Evolutionary conservation across 306 rosid species (phyloP).

Genomic region (Rosa rugosa): DNA sequence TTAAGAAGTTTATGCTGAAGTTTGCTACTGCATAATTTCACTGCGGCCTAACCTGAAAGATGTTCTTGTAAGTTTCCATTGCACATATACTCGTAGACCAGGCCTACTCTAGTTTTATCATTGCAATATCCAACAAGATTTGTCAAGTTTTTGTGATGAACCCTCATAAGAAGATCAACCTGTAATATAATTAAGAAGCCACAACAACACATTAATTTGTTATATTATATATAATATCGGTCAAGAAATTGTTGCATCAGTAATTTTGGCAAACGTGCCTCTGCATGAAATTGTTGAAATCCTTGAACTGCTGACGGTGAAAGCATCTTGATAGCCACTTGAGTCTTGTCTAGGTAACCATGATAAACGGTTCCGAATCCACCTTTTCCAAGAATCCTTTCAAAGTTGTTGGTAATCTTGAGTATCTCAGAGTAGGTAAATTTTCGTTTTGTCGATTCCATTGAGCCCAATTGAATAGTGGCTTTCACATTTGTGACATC

Average conservation of each 20-base stretch:
- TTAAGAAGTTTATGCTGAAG: not conserved
- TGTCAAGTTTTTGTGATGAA: slow-evolving; percentile 42
- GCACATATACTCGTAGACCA: slow-evolving; percentile 38
- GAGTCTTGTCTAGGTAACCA: slow-evolving; percentile 37
- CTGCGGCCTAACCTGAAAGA: slow-evolving; percentile 26
- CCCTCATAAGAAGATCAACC: slow-evolving; percentile 30
- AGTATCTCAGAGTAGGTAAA: slow-evolving; percentile 40
- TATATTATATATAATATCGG: not conserved
- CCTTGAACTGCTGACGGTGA: slow-evolving; percentile 41
- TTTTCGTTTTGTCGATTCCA: slow-evolving; percentile 32
- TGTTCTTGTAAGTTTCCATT: slow-evolving; percentile 25
- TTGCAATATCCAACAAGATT: slow-evolving; percentile 32
- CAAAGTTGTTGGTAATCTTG: slow-evolving; percentile 42
- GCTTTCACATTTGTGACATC: not conserved
- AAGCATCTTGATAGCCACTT: slow-evolving; percentile 52
- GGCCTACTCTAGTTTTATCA: slow-evolving; percentile 14
- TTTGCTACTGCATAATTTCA: not conserved
- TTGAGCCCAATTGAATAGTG: not conserved
- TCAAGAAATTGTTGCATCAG: not conserved
- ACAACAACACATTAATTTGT: not conserved
- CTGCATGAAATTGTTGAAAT: slow-evolving; percentile 41
- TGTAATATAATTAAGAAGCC: slow-evolving; percentile 1
- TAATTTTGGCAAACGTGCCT: slow-evolving; percentile 28
- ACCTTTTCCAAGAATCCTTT: slow-evolving; percentile 47
- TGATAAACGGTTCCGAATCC: slow-evolving; percentile 54